Percentiles rank a stretch among this genome's conserved stretches.
Evolutionary conservation across 164 flowering plant species (phyloP).

Genomic region (Euptelea pleiosperma): DNA sequence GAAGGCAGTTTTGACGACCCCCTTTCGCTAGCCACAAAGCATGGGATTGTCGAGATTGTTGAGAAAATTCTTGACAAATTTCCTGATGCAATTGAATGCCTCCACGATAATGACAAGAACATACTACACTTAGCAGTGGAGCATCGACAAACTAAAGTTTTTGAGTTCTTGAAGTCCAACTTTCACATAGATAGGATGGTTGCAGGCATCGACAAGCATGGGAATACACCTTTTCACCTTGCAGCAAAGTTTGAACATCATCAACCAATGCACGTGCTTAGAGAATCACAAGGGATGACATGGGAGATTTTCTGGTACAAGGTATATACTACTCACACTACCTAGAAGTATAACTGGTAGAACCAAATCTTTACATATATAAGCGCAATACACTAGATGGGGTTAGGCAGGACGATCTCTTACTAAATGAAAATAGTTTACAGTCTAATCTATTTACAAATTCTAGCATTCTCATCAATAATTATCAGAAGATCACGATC

Average conservation of each 20-base stretch:
- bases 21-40: neutral
- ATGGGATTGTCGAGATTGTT: conserved; percentile 1
- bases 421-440: too few relatives aligned
- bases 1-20: neutral
- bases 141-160: neutral
- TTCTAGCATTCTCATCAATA: too few relatives aligned
- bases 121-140: conserved; percentile 1
- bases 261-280: neutral
- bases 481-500: too few relatives aligned
- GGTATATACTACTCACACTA: neutral
- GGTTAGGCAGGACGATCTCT: too few relatives aligned
- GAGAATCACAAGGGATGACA: neutral
- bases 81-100: neutral
- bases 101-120: neutral
- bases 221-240: conserved; percentile 1
- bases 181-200: neutral
- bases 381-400: too few relatives aligned
- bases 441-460: too few relatives aligned
- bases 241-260: conserved; percentile 6
- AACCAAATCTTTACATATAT: neutral
- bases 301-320: conserved; percentile 1
- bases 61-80: neutral
- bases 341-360: neutral
- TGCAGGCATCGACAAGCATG: neutral
- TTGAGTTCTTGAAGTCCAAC: neutral